Base-by-base conservation (phyloP, 2,329 filamentous ascomycete genomes). In the Scytalidium lignicola region DNA sequence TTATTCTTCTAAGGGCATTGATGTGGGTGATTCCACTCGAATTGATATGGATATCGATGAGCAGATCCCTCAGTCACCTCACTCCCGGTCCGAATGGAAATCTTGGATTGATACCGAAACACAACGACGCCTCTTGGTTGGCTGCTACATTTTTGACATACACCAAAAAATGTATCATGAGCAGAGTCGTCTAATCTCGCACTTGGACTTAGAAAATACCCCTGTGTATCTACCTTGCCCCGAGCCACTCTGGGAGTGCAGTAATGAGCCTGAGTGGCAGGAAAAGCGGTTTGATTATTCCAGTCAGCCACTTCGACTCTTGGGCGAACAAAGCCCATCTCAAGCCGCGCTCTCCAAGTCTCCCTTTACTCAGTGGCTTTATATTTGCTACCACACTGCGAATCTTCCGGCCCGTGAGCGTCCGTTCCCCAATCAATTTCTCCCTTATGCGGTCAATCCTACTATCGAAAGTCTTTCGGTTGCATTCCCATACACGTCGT, bases 61-160 rank as follows among this genome's bases (percentile, higher is more conserved):
- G 9, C 51, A 44, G 22, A n/a, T 21, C 37, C 39, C 41, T 26
- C 47, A 49, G 19, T 40, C 42, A 3, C 44, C 51, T 43, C 51
- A 58, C 45, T 37, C 50, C 13, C 44, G 54, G 8, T 52, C 23
- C 18, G 49, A 58, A 42, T 82, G 79, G 79, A 67, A 65, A 37
- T 58, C 64, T 51, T 83, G 80, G 80, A 61, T 81, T 39, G 65
- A 74, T 42, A 62, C 65, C 44, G 80, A 83, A 63, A 68, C 75
- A 7, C 69, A 68, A 48, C 74, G 76, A 48, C 74, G 80, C 40
- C 69, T 83, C 22, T 65, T 80, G n/a, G 69, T 74, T 28, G 74
- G 73, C 13, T 82, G 77, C 64, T 80, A 82, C 62, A 64, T 80
- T 47, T 66, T 79, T 49, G 79, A 83, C 59, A 68, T 74, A 6